These are phyloP conservation scores for Leavenworthia alabamica DNA, from an alignment of 345 rosid species.

Conservation along the genomic window DNA sequence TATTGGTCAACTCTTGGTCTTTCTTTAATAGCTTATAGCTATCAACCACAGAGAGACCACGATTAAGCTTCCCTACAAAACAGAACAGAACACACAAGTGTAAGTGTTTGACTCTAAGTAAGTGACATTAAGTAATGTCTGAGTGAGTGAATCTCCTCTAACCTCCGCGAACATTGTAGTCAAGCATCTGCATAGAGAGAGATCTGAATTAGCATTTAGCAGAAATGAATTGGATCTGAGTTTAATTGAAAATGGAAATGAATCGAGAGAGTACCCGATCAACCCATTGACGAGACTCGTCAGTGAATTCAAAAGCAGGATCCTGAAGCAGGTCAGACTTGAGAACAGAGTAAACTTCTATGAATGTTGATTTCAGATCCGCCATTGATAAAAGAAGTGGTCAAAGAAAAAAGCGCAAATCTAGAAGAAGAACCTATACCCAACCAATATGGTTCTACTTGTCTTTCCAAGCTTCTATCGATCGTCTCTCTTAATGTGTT, in stretches of 20 bases:
- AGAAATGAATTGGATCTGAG: not conserved
- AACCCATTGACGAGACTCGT: conserved; percentile 69
- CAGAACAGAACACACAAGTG: not conserved
- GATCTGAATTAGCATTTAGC: not conserved
- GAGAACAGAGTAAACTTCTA: conserved; percentile 46
- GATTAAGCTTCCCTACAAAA: conserved; percentile 70
- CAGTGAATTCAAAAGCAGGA: conserved; percentile 66
- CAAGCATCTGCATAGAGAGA: conserved; percentile 64
- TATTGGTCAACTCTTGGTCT: conserved; percentile 52
- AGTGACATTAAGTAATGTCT: not conserved
- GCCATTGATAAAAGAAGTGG: conserved; percentile 42
- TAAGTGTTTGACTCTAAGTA: not conserved
- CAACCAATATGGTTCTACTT: not conserved
- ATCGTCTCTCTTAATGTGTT: not conserved
- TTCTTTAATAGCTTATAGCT: conserved; percentile 62
- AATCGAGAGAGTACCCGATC: conserved; percentile 37
- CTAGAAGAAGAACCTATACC: not conserved
- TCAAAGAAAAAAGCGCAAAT: not conserved
- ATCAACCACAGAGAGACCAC: conserved; percentile 85
- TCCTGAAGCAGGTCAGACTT: conserved; percentile 68
- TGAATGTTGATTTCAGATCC: conserved; percentile 56
- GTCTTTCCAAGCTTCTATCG: not conserved
- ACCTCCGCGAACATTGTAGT: conserved; percentile 85
- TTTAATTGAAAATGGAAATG: not conserved
- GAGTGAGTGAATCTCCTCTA: conserved; percentile 12